Evolutionary conservation across 805 yeast species (phyloP).

Genomic region (Starmerella stigmatis): DNA sequence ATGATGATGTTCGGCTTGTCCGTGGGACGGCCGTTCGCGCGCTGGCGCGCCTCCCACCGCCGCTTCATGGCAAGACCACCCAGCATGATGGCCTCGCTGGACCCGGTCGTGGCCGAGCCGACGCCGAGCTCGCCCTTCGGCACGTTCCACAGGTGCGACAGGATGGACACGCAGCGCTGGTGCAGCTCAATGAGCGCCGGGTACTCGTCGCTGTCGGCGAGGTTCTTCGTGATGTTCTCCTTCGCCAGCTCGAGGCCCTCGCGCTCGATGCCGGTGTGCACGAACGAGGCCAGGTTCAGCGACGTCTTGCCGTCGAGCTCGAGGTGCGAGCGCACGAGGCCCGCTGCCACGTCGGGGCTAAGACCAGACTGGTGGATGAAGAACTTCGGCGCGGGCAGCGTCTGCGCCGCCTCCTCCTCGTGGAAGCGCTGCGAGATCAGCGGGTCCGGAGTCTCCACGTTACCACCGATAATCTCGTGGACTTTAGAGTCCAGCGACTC

Average conservation of each 20-base stretch:
- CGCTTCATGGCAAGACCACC: constrained; percentile 92
- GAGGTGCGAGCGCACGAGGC: constrained; percentile 60
- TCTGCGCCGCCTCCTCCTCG: constrained; percentile 5
- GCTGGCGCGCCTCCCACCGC: constrained; percentile 65
- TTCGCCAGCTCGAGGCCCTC: constrained; percentile 43
- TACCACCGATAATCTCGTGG: not conserved
- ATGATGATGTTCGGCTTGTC: constrained; percentile 73
- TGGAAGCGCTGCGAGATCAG: not conserved
- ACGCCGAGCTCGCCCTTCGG: constrained; percentile 43
- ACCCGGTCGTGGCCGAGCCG: constrained; percentile 90
- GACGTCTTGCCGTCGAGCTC: constrained; percentile 75
- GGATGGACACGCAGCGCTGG: constrained; percentile 68
- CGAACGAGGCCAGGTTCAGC: constrained; percentile 80
- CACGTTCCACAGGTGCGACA: constrained; percentile 75
- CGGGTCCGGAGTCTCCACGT: not conserved
- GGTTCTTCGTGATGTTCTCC: constrained; percentile 72
- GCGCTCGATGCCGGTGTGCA: constrained; percentile 60
- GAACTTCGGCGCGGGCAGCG: constrained; percentile 41
- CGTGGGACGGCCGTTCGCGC: constrained; percentile 47
- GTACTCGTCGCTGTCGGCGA: constrained; percentile 90
- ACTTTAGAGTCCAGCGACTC: constrained; percentile 11
- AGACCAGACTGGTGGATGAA: constrained; percentile 50
- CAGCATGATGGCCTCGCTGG: constrained; percentile 86
- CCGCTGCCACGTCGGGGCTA: constrained; percentile 43
- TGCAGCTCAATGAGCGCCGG: constrained; percentile 75